These are phyloP conservation scores for Grammothele lineata DNA, from an alignment of 768 basidiomycete species.

Conservation along the genomic window DNA sequence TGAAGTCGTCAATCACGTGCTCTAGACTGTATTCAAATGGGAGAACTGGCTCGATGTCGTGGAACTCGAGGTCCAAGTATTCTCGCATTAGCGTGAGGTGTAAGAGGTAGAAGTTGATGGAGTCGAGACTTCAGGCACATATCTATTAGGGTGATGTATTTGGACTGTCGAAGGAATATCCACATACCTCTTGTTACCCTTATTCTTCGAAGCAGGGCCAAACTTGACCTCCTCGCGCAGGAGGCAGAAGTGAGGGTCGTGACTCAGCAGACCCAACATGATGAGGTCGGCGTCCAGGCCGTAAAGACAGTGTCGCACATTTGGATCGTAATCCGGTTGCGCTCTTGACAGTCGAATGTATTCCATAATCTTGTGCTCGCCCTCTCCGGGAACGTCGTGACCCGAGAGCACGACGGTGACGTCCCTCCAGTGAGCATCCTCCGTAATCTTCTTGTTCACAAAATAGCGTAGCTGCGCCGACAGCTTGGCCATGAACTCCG, in stretches of 20 bases:
- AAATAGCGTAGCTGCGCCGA: conserved; percentile 93
- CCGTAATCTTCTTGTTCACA: conserved; percentile 95
- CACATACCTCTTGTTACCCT: conserved; percentile 51
- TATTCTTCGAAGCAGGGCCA: conserved; percentile 75
- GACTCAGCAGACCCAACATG: conserved; percentile 95
- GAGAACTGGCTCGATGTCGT: conserved; percentile 56
- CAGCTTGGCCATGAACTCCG: conserved; percentile 92
- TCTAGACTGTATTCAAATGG: conserved; percentile 88
- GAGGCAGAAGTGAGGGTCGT: conserved; percentile 98
- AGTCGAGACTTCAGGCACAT: conserved; percentile 44
- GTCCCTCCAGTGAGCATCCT: conserved; percentile 93
- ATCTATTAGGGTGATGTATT: background rate
- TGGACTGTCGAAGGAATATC: background rate
- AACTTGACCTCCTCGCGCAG: conserved; percentile 98
- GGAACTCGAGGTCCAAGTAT: conserved; percentile 96
- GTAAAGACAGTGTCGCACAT: conserved; percentile 95
- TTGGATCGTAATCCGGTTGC: conserved; percentile 94
- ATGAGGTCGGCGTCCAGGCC: conserved; percentile 98
- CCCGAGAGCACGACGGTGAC: conserved; percentile 93
- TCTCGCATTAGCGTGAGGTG: conserved; percentile 95
- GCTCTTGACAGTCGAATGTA: conserved; percentile 94
- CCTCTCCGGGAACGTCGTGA: conserved; percentile 98
- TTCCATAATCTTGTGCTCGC: conserved; percentile 99
- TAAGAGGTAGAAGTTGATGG: conserved; percentile 90
- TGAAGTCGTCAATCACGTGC: conserved; percentile 96